Conservation (phyloP, 2,329 filamentous ascomycete species). For the Aspergillus vadensis region DNA sequence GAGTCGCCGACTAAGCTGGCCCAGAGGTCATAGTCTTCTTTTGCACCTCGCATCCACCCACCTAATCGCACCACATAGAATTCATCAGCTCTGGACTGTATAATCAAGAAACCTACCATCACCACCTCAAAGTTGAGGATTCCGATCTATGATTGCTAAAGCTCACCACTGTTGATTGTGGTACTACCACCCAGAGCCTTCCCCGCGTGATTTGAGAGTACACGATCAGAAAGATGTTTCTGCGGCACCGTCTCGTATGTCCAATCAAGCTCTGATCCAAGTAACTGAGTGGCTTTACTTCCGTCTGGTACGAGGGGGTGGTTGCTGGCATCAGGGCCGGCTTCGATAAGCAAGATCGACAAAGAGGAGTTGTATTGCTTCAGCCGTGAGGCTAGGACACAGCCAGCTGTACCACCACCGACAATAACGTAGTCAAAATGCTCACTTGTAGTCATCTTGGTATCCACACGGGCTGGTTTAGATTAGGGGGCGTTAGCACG, state of each 20-base stretch:
- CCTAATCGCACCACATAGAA: not conserved
- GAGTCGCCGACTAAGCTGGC: constrained; percentile 21
- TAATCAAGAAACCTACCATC: constrained; percentile 21
- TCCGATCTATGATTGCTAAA: too few relatives aligned
- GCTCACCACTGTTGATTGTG: constrained; percentile 33
- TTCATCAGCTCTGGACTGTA: not conserved
- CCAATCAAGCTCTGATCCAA: constrained; percentile 33
- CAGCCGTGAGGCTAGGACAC: constrained; percentile 35
- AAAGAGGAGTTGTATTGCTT: constrained; percentile 22
- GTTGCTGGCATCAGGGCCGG: constrained; percentile 28
- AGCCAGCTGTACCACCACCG: constrained; percentile 32
- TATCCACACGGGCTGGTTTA: not conserved
- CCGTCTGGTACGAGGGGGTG: constrained; percentile 10
- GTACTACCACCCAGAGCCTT: constrained; percentile 32
- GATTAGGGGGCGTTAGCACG: not conserved
- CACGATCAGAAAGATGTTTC: constrained; percentile 26
- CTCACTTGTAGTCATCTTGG: not conserved
- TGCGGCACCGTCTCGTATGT: constrained; percentile 35
- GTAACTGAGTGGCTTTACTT: constrained; percentile 18
- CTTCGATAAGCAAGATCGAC: constrained; percentile 34
- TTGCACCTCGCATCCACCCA: constrained; percentile 22
- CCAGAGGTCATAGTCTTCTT: constrained; percentile 26
- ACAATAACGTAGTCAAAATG: constrained; percentile 27
- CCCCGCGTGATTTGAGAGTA: constrained; percentile 32
- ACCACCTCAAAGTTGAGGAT: not conserved